A percentile compares a stretch with the other conserved stretches of the same genome.
These are phyloP conservation scores for Chaetomium tenue DNA, from an alignment of 495 filamentous ascomycete species.

Conservation along the genomic window DNA sequence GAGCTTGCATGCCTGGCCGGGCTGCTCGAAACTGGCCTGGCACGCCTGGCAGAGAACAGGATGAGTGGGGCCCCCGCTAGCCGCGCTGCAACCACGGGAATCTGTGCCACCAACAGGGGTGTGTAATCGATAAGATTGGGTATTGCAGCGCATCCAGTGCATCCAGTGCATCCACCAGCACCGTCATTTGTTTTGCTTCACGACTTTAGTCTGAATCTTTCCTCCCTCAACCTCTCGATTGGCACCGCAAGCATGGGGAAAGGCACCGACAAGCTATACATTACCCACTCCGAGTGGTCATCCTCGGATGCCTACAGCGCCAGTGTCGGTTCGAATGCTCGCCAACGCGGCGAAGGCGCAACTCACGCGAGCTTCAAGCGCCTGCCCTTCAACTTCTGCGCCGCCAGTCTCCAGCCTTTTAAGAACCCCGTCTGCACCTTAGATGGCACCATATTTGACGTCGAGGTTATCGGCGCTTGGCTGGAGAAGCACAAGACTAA, in stretches of 20 bases:
- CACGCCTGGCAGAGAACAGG: not conserved
- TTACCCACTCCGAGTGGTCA: constrained; percentile 96
- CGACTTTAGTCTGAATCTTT: not conserved
- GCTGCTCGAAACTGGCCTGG: not conserved
- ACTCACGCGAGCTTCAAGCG: constrained; percentile 71
- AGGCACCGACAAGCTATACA: constrained; percentile 77
- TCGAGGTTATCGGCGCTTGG: constrained; percentile 86
- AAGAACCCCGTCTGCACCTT: constrained; percentile 78
- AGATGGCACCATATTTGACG: constrained; percentile 78
- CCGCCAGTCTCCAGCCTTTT: constrained; percentile 90
- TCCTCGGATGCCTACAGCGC: constrained; percentile 81
- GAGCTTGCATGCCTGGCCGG: constrained; percentile 2
- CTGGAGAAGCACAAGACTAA: constrained; percentile 90
- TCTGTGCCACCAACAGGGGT: not conserved
- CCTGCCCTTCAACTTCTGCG: constrained; percentile 97
- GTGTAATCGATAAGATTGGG: constrained; percentile 18
- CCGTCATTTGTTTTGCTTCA: constrained; percentile 16
- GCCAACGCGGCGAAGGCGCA: constrained; percentile 48
- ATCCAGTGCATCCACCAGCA: not conserved
- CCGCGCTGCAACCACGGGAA: not conserved
- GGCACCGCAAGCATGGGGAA: constrained; percentile 41
- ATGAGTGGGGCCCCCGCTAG: not conserved
- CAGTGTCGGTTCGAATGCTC: constrained; percentile 67
- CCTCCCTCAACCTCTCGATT: not conserved
- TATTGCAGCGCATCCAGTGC: not conserved